Evolutionary conservation across 1,284 basidiomycete species (phyloP).

Genomic region (Cryptococcus amylolentus): DNA sequence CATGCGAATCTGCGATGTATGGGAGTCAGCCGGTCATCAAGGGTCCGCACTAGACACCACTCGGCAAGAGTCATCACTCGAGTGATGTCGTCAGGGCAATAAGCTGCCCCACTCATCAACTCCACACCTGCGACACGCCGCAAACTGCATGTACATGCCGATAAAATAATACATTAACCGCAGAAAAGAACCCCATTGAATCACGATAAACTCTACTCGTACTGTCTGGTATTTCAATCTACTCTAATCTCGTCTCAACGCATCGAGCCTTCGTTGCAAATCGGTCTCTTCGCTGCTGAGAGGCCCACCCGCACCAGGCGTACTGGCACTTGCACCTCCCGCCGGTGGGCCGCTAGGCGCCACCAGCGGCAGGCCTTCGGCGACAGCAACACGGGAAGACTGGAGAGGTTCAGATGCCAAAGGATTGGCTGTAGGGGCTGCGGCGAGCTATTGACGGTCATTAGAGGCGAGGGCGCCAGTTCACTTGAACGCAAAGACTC

Average conservation of each 20-base stretch:
- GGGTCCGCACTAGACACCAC: no score
- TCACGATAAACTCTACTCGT: background rate
- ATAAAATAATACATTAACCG: background rate
- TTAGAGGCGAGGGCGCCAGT: conserved; percentile 60
- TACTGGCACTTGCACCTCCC: conserved; percentile 25
- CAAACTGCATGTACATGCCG: background rate
- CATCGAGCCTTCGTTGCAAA: conserved; percentile 79
- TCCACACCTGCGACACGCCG: no score
- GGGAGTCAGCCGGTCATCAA: no score
- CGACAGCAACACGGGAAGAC: conserved; percentile 70
- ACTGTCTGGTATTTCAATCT: background rate
- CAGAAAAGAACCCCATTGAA: background rate
- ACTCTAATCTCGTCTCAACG: conserved; percentile 56
- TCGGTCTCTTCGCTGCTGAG: conserved; percentile 75
- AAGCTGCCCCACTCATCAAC: no score
- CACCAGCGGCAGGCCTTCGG: conserved; percentile 53
- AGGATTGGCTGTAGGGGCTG: conserved; percentile 70
- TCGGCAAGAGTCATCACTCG: no score
- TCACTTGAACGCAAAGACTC: conserved; percentile 25
- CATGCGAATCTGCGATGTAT: no score
- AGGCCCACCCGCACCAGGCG: conserved; percentile 53
- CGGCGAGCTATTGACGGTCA: conserved; percentile 69
- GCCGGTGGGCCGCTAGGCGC: conserved; percentile 59
- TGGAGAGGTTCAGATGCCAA: conserved; percentile 60
- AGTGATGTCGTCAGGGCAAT: no score